Evolutionary conservation across 2,329 filamentous ascomycete species (phyloP), one percentile per base, ranked within the genome.

Genomic region (Phoma sp.): DNA sequence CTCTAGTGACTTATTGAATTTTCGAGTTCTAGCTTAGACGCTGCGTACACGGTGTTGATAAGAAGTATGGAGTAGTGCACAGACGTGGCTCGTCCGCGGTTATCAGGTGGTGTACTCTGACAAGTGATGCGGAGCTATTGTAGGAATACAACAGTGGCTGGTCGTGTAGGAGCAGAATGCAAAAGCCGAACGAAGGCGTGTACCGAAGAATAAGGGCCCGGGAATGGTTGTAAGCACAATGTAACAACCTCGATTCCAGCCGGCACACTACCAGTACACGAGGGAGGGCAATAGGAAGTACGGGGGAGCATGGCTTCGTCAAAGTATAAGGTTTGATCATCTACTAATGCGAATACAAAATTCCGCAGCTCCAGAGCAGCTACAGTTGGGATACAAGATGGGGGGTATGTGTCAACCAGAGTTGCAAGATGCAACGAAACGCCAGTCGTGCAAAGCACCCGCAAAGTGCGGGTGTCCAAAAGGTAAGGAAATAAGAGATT

Each of bases 351-450:
- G 35, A 10, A 38, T 10, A 39, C 40, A 40, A 50, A 32, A 25
- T 13, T 8, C 9, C 25, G 40, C 36, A n/a, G 43, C 40, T 45
- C 35, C 40, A 50, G 32, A 40, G 21, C 36, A 24, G 19, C 36
- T 9, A 38, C 10, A 38, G 17, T 38, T 38, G 17, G 29, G 40
- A 40, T 45, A 55, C 46, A 50, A 45, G 27, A 32, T 21, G 35
- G 52, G 49, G 52, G 52, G 52, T 55, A 55, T 50, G 52, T 50
- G 52, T 55, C 52, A 50, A 55, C 46, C 51, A 55, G 29, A 47
- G 51, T 50, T 22, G 51, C 51, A 41, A 49, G 41, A 17, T 15
- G 45, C 29, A 55, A 49, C 45, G 10, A 32, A 55, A 55, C 45
- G 52, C 52, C 52, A 45, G 25, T 29, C 45, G 40, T 50, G 46